Conservation (phyloP, 768 basidiomycete species). For the Sporobolomyces phaffii region DNA sequence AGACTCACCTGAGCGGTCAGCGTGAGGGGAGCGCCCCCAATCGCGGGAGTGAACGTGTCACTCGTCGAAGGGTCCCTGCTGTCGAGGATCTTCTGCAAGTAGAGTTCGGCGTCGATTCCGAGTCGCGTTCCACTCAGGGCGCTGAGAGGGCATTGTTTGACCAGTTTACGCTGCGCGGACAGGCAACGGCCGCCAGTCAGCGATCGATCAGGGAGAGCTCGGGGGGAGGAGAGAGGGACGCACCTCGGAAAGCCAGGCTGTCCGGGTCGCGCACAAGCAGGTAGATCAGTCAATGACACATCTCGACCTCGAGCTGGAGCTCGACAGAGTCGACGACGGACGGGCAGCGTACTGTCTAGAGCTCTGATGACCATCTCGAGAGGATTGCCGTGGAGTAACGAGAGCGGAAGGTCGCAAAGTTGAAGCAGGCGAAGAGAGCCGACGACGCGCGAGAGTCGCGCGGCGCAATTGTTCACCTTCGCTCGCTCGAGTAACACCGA, state of each 20-base stretch:
- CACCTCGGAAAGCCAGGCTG: constrained; percentile 37
- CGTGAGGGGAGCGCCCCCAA: constrained; percentile 86
- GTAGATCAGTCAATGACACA: constrained; percentile 4
- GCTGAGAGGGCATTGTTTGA: constrained; percentile 71
- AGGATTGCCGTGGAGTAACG: neutral
- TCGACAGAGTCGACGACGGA: neutral
- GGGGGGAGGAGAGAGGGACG: neutral
- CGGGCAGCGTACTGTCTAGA: constrained; percentile 15
- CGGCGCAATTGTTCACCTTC: no score
- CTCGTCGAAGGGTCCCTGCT: constrained; percentile 64
- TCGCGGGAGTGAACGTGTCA: constrained; percentile 88
- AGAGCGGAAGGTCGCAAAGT: neutral
- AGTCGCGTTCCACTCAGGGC: constrained; percentile 84
- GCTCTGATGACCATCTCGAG: constrained; percentile 14
- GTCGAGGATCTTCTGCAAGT: constrained; percentile 65
- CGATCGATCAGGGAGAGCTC: no score
- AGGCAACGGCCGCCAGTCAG: neutral
- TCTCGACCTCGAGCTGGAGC: neutral
- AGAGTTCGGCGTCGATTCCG: constrained; percentile 91
- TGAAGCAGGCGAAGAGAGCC: neutral
- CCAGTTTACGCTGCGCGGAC: constrained; percentile 60
- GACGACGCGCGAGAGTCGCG: neutral
- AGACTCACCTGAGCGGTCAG: constrained; percentile 52
- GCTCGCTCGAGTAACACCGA: no score
- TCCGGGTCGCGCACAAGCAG: neutral